Percentiles rank a stretch among this genome's conserved stretches.
Evolutionary conservation across 208 protist species (phyloP).

Genomic region (Trypanosoma congolense): DNA sequence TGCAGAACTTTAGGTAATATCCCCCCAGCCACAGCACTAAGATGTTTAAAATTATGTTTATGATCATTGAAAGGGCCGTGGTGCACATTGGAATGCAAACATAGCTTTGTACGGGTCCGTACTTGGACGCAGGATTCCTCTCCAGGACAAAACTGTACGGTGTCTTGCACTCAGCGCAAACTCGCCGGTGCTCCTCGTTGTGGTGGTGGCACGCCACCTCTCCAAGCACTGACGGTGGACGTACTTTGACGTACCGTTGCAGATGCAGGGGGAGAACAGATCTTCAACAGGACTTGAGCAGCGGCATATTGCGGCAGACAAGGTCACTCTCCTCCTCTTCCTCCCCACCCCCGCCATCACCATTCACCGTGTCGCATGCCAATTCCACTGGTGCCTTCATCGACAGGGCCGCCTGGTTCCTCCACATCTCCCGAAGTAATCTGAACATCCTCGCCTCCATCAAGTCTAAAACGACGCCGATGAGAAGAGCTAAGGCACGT

Average conservation of each 20-base stretch:
- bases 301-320: slow-evolving; percentile 77
- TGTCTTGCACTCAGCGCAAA: slow-evolving; percentile 31
- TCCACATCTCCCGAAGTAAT: too few relatives aligned
- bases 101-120: slow-evolving; percentile 4
- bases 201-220: slow-evolving; percentile 46
- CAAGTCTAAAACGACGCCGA: too few relatives aligned
- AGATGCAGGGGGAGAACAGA: slow-evolving; percentile 68
- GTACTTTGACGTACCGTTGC: slow-evolving; percentile 70
- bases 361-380: slow-evolving; percentile 4
- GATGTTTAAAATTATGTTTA: slow-evolving; percentile 6
- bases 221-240: slow-evolving; percentile 76
- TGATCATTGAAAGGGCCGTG: not conserved
- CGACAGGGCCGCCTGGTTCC: not conserved
- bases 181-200: slow-evolving; percentile 22
- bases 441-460: too few relatives aligned
- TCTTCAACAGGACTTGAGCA: slow-evolving; percentile 44
- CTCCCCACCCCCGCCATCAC: slow-evolving; percentile 47
- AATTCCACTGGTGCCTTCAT: not conserved
- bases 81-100: slow-evolving; percentile 17
- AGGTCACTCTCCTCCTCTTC: too few relatives aligned
- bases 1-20: slow-evolving; percentile 24
- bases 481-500: too few relatives aligned
- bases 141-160: slow-evolving; percentile 21
- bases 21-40: slow-evolving; percentile 15
- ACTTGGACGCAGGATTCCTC: slow-evolving; percentile 6